Evolutionary conservation across 2,329 filamentous ascomycete species (phyloP).

Genomic region (Coniochaeta sp.): DNA sequence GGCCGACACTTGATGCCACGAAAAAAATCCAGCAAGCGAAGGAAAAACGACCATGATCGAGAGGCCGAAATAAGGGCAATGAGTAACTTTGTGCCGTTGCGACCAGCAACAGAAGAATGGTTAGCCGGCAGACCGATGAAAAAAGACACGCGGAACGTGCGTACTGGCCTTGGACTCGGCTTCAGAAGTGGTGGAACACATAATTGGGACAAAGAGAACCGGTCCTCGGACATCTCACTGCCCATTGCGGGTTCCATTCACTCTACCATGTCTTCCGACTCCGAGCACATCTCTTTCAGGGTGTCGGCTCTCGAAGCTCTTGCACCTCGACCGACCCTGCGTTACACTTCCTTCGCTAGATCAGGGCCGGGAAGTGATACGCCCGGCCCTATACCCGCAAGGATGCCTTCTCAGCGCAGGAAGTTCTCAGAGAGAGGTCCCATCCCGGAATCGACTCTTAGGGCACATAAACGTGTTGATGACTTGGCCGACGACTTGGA

Average conservation of each 20-base stretch:
- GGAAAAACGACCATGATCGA: slow-evolving; percentile 66
- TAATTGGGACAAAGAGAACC: slow-evolving; percentile 43
- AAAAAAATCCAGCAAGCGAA: slow-evolving; percentile 70
- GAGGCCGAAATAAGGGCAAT: slow-evolving; percentile 87
- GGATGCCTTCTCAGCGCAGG: slow-evolving; percentile 43
- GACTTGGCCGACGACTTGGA: slow-evolving; percentile 79
- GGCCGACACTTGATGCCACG: slow-evolving; percentile 51
- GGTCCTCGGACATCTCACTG: slow-evolving; percentile 66
- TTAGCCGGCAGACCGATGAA: slow-evolving; percentile 52
- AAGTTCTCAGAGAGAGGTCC: slow-evolving; percentile 40
- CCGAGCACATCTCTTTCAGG: slow-evolving; percentile 70
- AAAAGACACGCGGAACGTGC: slow-evolving; percentile 60
- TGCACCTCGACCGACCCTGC: slow-evolving; percentile 76
- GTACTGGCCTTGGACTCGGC: slow-evolving; percentile 38
- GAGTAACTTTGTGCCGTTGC: slow-evolving; percentile 61
- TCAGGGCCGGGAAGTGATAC: slow-evolving; percentile 35
- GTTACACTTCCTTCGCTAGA: slow-evolving; percentile 61
- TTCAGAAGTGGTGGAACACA: slow-evolving; percentile 27
- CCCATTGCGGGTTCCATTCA: slow-evolving; percentile 67
- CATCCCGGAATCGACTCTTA: slow-evolving; percentile 55
- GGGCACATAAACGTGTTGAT: slow-evolving; percentile 56
- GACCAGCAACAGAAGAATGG: slow-evolving; percentile 52
- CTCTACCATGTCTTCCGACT: slow-evolving; percentile 68
- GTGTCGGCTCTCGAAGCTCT: slow-evolving; percentile 76
- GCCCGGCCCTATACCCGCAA: slow-evolving; percentile 34